Conservation (phyloP, 1,284 basidiomycete species). For the Takashimella koratensis region DNA sequence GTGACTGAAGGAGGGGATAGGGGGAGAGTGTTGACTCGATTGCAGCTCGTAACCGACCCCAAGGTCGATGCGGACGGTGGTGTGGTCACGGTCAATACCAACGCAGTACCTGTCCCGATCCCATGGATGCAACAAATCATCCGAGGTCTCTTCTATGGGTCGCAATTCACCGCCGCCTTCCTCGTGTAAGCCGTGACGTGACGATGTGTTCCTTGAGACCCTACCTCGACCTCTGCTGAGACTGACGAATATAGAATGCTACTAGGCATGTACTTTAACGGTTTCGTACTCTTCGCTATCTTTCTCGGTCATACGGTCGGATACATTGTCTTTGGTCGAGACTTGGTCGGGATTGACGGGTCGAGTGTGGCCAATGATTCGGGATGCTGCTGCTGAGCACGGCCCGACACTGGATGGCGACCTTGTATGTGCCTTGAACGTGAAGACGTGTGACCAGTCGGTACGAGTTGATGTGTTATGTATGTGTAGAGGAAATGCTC, state of each 20-base stretch:
- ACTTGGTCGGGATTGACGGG: conserved; percentile 17
- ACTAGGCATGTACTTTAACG: conserved; percentile 51
- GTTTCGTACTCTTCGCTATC: conserved; percentile 45
- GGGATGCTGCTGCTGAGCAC: conserved; percentile 4
- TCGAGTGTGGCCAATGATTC: not conserved
- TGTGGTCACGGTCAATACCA: not conserved
- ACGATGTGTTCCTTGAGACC: not conserved
- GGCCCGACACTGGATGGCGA: too few relatives aligned
- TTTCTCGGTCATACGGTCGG: conserved; percentile 44
- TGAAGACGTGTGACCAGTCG: too few relatives aligned
- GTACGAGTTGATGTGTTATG: too few relatives aligned
- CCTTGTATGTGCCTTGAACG: too few relatives aligned
- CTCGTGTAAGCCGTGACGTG: conserved; percentile 28
- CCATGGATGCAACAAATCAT: conserved; percentile 44
- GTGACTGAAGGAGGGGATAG: too few relatives aligned
- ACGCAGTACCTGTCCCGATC: not conserved
- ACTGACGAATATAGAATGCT: conserved; percentile 28
- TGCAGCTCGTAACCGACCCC: conserved; percentile 1
- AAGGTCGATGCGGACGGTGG: not conserved
- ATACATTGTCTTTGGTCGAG: conserved; percentile 38
- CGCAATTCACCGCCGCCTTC: conserved; percentile 48
- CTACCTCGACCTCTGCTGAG: too few relatives aligned
- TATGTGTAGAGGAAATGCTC: too few relatives aligned
- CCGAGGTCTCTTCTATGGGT: conserved; percentile 41
- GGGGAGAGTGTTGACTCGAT: not conserved